Evolutionary conservation across 345 rosid genomes (phyloP), one percentile per base, ranked within the genome.

Genomic region (Corchorus capsularis): DNA sequence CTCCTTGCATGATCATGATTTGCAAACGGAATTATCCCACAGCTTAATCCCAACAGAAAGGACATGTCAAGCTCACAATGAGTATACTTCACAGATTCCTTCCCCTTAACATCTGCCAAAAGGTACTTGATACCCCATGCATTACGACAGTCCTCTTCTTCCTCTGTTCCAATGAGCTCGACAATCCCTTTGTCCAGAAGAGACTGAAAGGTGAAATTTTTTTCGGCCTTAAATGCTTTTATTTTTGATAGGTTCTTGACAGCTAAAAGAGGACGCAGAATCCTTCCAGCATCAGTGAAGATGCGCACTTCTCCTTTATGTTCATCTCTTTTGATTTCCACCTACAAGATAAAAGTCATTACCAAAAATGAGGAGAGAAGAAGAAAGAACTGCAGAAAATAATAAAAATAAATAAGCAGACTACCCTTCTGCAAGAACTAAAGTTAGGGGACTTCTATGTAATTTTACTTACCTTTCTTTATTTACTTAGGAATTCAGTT

Each of bases 1-100:
- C 99, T 90, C 79, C 88, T 87, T 13, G 97, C 98, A 77, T 92
- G 96, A 68, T 95, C 93, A 59, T 92, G 99, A 81, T 92, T 93
- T 8, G 96, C 93, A 78, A 92, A 93, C 8, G 99, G 98, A 22
- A 95, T 85, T 17, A 95, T 85, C 43, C 97, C 96, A 70, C 97
- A 92, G 69, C 99, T 92, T 63, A 95, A 81, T 55, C 99, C 97
- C 73, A 95, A 65, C 34, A 95, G 76, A 75, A 89, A 93, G 1
- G 97, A 95, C 90, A 88, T 74, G 73, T 95, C 99, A 70, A 93
- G 83, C 81, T 95, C 97, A 41, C 93, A 93, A 56, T 95, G 97
- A 0, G 94, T 90, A 73, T 87, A 91, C 78, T 65, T 86, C 2
- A 84, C 69, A 43, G 82, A 78, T 47, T 63, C 79, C 81, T 80